Percentiles rank a stretch among this genome's conserved stretches.
Evolutionary conservation across 2,329 filamentous ascomycete genomes (phyloP).

Genomic region (Colletotrichum sp.): DNA sequence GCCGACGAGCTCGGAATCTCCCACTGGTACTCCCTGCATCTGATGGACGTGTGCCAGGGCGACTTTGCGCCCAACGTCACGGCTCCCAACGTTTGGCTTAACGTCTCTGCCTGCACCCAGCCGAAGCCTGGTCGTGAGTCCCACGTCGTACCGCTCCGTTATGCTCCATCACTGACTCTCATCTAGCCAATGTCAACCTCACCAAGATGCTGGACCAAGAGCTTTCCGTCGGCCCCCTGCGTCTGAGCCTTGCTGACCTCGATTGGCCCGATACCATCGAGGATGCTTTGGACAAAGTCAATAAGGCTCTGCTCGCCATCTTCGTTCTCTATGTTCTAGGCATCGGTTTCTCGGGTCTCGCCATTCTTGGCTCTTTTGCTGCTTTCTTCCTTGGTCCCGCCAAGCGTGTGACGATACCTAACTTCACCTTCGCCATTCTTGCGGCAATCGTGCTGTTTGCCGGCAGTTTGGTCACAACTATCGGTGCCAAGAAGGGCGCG

Average conservation of each 20-base stretch:
- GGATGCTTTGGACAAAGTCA: constrained; percentile 53
- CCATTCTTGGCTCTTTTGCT: constrained; percentile 43
- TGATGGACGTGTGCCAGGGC: constrained; percentile 53
- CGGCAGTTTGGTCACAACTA: constrained; percentile 48
- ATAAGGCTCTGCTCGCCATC: constrained; percentile 50
- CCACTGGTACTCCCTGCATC: constrained; percentile 57
- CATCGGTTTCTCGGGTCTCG: constrained; percentile 45
- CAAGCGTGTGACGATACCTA: constrained; percentile 32
- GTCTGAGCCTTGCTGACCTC: constrained; percentile 50
- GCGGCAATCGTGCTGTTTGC: constrained; percentile 42
- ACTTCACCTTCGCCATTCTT: constrained; percentile 40
- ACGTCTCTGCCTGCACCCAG: constrained; percentile 50
- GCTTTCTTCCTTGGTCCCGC: constrained; percentile 37
- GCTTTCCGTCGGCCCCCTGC: constrained; percentile 47
- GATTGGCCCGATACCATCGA: constrained; percentile 49
- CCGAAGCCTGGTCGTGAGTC: constrained; percentile 43
- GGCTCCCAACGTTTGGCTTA: constrained; percentile 37
- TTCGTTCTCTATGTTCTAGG: constrained; percentile 55
- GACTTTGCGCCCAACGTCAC: constrained; percentile 49
- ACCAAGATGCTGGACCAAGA: constrained; percentile 51
- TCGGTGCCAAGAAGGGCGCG: constrained; percentile 44
- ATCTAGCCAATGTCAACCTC: constrained; percentile 48
- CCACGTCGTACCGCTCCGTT: background rate
- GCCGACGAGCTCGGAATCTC: constrained; percentile 49
- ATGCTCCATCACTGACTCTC: background rate